Conservation (phyloP, 179 eudicot genomes). For the Beta lomatogona region DNA sequence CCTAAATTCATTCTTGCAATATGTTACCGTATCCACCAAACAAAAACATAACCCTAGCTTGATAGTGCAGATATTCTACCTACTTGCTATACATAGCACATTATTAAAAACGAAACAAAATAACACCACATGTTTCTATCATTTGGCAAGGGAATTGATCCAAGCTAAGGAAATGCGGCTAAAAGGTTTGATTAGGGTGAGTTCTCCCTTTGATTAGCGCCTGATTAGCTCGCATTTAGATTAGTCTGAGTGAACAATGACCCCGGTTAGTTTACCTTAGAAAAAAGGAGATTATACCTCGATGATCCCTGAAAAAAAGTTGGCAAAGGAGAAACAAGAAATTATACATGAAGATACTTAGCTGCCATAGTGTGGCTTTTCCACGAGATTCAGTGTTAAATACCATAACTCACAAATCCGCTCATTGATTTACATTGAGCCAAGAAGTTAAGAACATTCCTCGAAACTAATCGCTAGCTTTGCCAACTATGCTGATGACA, state of each 20-base stretch:
- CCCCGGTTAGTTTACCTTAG: too few species aligned
- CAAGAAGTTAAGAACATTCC: not conserved
- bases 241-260: too few species aligned
- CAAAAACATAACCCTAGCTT: not conserved
- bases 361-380: slow-evolving; percentile 1
- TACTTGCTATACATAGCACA: too few species aligned
- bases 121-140: not conserved
- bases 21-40: not conserved
- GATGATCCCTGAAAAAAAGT: not conserved
- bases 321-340: not conserved
- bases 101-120: not conserved
- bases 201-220: too few species aligned
- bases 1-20: too few species aligned
- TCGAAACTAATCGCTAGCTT: too few species aligned
- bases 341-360: slow-evolving; percentile 2
- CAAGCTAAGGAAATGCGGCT: too few species aligned
- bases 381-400: not conserved
- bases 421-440: not conserved
- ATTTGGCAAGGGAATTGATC: too few species aligned
- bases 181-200: too few species aligned
- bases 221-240: too few species aligned
- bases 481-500: not conserved
- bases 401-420: not conserved
- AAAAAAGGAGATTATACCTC: not conserved
- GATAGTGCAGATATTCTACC: too few species aligned